Percentiles rank a stretch among this genome's conserved stretches.
Conservation (phyloP, 345 rosid genomes). For the Syzygium oleosum region DNA sequence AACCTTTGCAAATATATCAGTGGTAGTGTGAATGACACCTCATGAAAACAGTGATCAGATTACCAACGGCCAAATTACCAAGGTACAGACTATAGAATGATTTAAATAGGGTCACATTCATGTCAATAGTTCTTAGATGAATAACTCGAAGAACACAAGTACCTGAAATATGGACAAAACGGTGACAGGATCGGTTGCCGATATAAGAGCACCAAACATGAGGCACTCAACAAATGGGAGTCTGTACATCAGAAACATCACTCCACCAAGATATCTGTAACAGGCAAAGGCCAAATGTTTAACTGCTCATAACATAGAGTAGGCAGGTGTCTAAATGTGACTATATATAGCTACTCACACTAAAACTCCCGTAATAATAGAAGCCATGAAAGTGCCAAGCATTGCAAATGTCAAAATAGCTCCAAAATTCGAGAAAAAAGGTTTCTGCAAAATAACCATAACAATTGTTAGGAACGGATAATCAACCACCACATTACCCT, state of each 20-base stretch:
- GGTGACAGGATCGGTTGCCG: slow-evolving; percentile 99
- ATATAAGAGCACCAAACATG: slow-evolving; percentile 98
- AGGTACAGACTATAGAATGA: neutral
- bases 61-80: neutral
- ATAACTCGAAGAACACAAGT: neutral
- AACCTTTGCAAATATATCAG: neutral
- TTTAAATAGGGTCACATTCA: neutral
- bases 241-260: slow-evolving; percentile 68
- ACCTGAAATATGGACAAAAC: slow-evolving; percentile 99
- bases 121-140: neutral
- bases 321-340: neutral
- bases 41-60: neutral
- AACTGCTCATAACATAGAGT: neutral
- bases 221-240: slow-evolving; percentile 94
- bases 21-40: neutral
- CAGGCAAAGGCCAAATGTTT: slow-evolving; percentile 1
- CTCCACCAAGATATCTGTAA: slow-evolving; percentile 86
- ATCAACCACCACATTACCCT: neutral
- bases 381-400: slow-evolving; percentile 77
- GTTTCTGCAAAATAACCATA: slow-evolving; percentile 54
- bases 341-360: slow-evolving; percentile 51
- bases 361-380: slow-evolving; percentile 75
- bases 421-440: slow-evolving; percentile 94
- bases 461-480: neutral
- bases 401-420: slow-evolving; percentile 93